Conservation (phyloP, 2,329 filamentous ascomycete genomes). For the Aspergillus fumigatus region DNA sequence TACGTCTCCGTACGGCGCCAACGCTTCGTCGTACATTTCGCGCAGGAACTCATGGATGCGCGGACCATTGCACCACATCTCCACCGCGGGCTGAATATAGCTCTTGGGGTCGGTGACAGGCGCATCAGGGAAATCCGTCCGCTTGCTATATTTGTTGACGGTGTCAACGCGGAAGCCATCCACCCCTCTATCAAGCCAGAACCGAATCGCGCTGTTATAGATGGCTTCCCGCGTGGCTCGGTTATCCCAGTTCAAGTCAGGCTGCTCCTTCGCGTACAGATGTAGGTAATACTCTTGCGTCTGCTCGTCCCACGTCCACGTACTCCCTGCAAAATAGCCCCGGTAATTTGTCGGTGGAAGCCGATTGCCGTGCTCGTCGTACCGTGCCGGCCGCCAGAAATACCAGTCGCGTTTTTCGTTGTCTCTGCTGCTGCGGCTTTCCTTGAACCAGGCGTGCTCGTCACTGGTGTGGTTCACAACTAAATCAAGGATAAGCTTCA, state of each 20-base stretch:
- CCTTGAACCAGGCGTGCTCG: constrained; percentile 63
- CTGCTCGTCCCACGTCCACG: constrained; percentile 65
- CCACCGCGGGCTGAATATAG: constrained; percentile 48
- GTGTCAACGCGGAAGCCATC: constrained; percentile 67
- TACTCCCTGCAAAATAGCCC: constrained; percentile 56
- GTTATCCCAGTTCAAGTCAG: constrained; percentile 76
- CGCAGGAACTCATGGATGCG: constrained; percentile 64
- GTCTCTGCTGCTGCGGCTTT: constrained; percentile 54
- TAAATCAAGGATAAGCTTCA: constrained; percentile 65
- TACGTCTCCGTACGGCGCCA: constrained; percentile 53
- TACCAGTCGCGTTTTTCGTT: constrained; percentile 64
- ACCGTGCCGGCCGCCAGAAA: constrained; percentile 46
- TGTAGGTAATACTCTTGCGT: constrained; percentile 70
- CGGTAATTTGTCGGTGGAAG: constrained; percentile 68
- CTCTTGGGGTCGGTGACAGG: constrained; percentile 48
- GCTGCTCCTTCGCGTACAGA: constrained; percentile 67
- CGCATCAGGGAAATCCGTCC: constrained; percentile 50
- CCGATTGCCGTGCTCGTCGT: constrained; percentile 51
- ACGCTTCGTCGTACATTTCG: constrained; percentile 59
- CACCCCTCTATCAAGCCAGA: constrained; percentile 68
- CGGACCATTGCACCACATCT: constrained; percentile 64
- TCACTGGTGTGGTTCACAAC: constrained; percentile 70
- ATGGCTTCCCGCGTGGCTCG: constrained; percentile 59
- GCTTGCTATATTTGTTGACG: constrained; percentile 59
- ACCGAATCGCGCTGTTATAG: constrained; percentile 63